These are phyloP conservation scores for Neocucurbitaria cava DNA, from an alignment of 2,329 filamentous ascomycete species.

Conservation along the genomic window DNA sequence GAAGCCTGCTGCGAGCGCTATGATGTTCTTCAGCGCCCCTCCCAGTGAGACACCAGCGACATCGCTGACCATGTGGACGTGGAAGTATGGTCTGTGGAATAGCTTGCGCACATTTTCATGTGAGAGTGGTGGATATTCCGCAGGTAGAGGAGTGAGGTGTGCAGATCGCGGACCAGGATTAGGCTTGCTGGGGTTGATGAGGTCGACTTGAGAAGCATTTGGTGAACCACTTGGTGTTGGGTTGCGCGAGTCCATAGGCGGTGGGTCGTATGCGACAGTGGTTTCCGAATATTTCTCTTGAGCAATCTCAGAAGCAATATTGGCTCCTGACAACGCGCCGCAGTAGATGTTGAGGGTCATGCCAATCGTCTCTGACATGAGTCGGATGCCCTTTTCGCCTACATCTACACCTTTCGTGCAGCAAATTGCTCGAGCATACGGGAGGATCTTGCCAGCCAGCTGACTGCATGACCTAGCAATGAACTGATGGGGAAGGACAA, in stretches of 20 bases:
- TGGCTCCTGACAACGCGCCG: constrained; percentile 92
- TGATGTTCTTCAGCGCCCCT: constrained; percentile 95
- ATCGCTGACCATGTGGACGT: constrained; percentile 90
- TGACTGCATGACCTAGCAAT: constrained; percentile 86
- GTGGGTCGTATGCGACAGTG: constrained; percentile 94
- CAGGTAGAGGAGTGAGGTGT: constrained; percentile 76
- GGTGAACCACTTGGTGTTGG: constrained; percentile 66
- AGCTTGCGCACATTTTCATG: constrained; percentile 82
- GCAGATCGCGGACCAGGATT: constrained; percentile 68
- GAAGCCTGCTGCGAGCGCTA: constrained; percentile 92
- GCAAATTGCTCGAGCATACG: constrained; percentile 90
- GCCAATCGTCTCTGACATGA: constrained; percentile 96
- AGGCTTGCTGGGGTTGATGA: constrained; percentile 60
- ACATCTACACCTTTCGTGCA: constrained; percentile 99
- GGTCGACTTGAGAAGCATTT: constrained; percentile 56
- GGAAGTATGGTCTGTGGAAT: constrained; percentile 97
- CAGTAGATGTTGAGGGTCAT: constrained; percentile 93
- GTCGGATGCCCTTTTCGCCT: constrained; percentile 79
- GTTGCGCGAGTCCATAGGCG: constrained; percentile 81
- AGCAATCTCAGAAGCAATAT: constrained; percentile 94
- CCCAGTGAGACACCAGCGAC: constrained; percentile 97
- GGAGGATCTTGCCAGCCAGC: constrained; percentile 85
- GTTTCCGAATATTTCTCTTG: constrained; percentile 97
- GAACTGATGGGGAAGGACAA: constrained; percentile 97
- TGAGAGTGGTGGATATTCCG: constrained; percentile 84